Conservation (phyloP, 148 eudicot genomes). For the Beta vulgaris region DNA sequence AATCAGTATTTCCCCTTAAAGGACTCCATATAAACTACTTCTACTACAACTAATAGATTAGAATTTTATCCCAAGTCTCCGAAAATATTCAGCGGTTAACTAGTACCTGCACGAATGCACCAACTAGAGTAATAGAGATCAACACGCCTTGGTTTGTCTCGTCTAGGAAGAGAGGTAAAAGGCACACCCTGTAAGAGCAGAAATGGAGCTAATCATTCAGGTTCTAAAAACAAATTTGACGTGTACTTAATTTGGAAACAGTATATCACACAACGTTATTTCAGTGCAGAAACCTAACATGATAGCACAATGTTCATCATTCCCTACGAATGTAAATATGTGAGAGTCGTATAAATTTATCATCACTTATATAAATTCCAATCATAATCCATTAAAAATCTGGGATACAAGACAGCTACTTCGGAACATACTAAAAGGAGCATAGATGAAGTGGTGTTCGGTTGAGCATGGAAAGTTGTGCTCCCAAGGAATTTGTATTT, state of each 20-base stretch:
- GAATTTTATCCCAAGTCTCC: neutral
- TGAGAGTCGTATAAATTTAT: too few relatives aligned
- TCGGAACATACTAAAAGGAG: too few relatives aligned
- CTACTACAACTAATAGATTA: neutral
- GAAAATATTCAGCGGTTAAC: neutral
- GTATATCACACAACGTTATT: neutral
- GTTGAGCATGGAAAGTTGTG: too few relatives aligned
- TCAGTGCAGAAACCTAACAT: neutral
- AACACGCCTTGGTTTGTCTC: slow-evolving; percentile 13
- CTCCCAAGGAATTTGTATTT: too few relatives aligned
- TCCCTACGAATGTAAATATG: too few relatives aligned
- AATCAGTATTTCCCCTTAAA: neutral
- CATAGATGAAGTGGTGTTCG: too few relatives aligned
- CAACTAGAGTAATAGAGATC: slow-evolving; percentile 12
- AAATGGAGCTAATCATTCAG: neutral
- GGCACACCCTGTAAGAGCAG: slow-evolving; percentile 5
- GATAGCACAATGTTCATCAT: neutral
- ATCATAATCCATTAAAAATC: too few relatives aligned
- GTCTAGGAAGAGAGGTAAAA: slow-evolving; percentile 9
- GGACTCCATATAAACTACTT: neutral
- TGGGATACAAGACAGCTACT: too few relatives aligned
- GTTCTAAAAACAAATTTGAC: neutral
- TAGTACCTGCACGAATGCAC: slow-evolving; percentile 14
- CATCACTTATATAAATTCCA: too few relatives aligned
- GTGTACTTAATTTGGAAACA: neutral